A percentile compares a stretch with the other conserved stretches of the same genome.
phyloP scores from a whole-genome alignment of 2,329 filamentous ascomycete genomes.

The Ceratocystis cubensis region DNA sequence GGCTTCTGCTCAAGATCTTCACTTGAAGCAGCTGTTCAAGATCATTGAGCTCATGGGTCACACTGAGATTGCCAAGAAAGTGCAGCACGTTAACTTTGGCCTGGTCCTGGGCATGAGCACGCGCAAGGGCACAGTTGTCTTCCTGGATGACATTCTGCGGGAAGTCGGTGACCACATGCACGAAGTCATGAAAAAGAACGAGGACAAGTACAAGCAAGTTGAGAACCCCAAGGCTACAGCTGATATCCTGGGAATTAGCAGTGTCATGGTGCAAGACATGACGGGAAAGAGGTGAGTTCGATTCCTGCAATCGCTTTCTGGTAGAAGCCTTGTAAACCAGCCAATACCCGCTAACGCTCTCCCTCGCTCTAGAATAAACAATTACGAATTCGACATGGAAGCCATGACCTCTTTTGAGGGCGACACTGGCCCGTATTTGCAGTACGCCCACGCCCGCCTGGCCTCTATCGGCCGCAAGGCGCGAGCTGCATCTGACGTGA shows the following conservation, averaged over 20 bases:
- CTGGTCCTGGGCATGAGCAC: conserved; percentile 60
- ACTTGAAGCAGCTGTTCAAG: conserved; percentile 64
- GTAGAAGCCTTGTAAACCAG: not conserved
- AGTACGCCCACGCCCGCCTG: conserved; percentile 68
- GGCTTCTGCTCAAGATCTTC: conserved; percentile 57
- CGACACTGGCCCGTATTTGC: conserved; percentile 73
- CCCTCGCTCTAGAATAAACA: conserved; percentile 40
- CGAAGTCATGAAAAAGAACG: conserved; percentile 87
- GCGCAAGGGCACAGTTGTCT: conserved; percentile 61
- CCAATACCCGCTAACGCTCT: conserved; percentile 18
- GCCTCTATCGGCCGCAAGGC: conserved; percentile 50
- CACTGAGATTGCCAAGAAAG: conserved; percentile 53
- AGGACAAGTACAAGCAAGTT: conserved; percentile 80
- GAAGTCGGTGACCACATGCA: conserved; percentile 93
- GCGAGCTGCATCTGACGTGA: conserved; percentile 41
- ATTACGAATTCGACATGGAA: conserved; percentile 65
- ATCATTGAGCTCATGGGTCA: conserved; percentile 60
- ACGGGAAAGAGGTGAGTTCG: conserved; percentile 54
- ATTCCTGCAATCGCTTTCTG: not conserved
- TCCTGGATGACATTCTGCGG: conserved; percentile 57
- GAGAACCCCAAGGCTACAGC: conserved; percentile 69
- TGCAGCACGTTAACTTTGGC: conserved; percentile 65
- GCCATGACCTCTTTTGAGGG: conserved; percentile 75
- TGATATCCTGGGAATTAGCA: conserved; percentile 81
- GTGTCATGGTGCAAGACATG: conserved; percentile 98